A percentile compares a stretch with the other conserved stretches of the same genome.
Evolutionary conservation across 2,329 filamentous ascomycete species (phyloP).

Genomic region (Penicillium brasilianum): DNA sequence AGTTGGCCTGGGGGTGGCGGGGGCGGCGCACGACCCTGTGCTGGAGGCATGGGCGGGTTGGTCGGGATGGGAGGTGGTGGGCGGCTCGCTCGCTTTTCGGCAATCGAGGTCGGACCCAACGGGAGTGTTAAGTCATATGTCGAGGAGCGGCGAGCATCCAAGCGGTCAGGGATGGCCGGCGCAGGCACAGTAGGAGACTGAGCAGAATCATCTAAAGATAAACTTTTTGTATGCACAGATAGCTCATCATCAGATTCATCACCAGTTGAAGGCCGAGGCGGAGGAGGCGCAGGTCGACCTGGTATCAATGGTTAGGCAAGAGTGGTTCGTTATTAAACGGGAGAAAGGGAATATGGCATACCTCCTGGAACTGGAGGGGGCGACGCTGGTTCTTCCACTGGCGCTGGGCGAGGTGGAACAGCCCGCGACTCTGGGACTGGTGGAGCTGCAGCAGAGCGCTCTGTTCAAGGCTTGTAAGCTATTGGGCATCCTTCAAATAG

Average conservation of each 20-base stretch:
- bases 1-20: constrained; percentile 61
- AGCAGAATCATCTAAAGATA: constrained; percentile 49
- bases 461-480: constrained; percentile 34
- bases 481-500: not conserved
- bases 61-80: constrained; percentile 48
- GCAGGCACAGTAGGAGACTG: constrained; percentile 56
- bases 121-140: constrained; percentile 52
- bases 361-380: constrained; percentile 56
- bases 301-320: constrained; percentile 35
- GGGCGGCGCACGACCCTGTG: constrained; percentile 67
- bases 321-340: not conserved
- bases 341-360: constrained; percentile 51
- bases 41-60: constrained; percentile 45
- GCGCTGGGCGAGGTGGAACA: constrained; percentile 41
- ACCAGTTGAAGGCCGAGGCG: constrained; percentile 65
- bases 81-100: constrained; percentile 51
- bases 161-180: constrained; percentile 48
- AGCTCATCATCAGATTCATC: constrained; percentile 90
- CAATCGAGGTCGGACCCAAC: constrained; percentile 36
- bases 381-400: constrained; percentile 42
- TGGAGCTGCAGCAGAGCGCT: constrained; percentile 51
- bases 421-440: constrained; percentile 48
- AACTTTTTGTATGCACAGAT: constrained; percentile 59
- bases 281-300: constrained; percentile 68
- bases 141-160: constrained; percentile 46